phyloP scores from a whole-genome alignment of 2,329 filamentous ascomycete genomes.

The Claviceps purpurea region DNA sequence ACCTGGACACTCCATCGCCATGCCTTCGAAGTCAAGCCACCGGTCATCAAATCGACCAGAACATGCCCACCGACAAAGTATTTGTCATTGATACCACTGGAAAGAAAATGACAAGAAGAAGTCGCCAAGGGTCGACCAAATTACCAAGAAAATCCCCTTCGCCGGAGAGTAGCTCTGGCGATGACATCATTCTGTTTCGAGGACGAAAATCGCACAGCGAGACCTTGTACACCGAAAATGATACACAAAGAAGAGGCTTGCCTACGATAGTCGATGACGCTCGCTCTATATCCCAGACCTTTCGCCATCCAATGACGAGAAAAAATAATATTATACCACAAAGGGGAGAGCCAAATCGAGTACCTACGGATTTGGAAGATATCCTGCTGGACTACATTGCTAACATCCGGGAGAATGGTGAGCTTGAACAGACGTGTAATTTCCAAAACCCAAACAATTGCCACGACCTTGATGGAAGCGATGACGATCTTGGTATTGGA shows the following conservation, averaged over 20 bases:
- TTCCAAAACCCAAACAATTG: constrained; percentile 40
- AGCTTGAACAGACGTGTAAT: constrained; percentile 46
- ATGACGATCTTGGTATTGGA: constrained; percentile 8
- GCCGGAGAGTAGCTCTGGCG: constrained; percentile 38
- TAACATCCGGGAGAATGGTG: constrained; percentile 42
- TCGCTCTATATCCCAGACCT: background rate
- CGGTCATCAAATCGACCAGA: background rate
- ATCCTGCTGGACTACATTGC: constrained; percentile 57
- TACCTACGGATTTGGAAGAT: constrained; percentile 29
- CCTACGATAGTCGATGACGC: background rate
- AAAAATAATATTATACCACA: background rate
- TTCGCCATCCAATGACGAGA: background rate
- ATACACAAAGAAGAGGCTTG: background rate
- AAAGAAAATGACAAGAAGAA: constrained; percentile 8
- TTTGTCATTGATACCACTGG: constrained; percentile 28
- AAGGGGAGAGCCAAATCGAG: background rate
- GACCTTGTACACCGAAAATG: background rate
- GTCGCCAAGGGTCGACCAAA: background rate
- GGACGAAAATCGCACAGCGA: constrained; percentile 29
- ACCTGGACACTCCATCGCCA: background rate
- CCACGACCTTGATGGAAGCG: constrained; percentile 16
- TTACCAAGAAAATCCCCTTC: constrained; percentile 11
- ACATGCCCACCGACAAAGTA: too few species aligned
- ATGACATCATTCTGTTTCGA: constrained; percentile 53
- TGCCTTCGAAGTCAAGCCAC: background rate